Conservation (phyloP, 2,329 filamentous ascomycete species). For the Beauveria sp. region DNA sequence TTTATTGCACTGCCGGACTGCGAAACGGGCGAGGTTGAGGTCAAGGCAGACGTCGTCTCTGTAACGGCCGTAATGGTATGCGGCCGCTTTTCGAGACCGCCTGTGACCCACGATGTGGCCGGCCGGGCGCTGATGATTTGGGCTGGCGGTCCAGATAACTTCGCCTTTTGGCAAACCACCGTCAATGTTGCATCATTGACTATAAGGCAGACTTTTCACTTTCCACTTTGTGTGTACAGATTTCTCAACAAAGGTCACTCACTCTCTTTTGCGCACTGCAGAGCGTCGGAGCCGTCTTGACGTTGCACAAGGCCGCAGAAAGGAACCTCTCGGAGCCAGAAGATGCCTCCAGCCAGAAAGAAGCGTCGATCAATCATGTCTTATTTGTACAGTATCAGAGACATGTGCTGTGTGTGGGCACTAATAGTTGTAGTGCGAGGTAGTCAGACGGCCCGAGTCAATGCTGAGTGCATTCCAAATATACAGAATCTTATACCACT, state of each 20-base stretch:
- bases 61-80: neutral
- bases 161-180: neutral
- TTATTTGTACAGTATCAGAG: too few relatives aligned
- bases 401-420: too few relatives aligned
- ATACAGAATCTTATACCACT: too few relatives aligned
- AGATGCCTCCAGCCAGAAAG: too few relatives aligned
- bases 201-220: neutral
- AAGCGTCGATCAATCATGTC: too few relatives aligned
- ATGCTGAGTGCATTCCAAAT: too few relatives aligned
- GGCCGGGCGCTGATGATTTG: neutral
- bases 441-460: too few relatives aligned
- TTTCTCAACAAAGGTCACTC: neutral
- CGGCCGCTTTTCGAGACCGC: conserved; percentile 1
- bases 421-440: too few relatives aligned
- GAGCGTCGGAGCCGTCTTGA: neutral
- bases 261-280: too few relatives aligned
- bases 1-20: neutral
- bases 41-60: neutral
- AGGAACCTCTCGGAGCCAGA: neutral
- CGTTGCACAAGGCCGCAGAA: neutral
- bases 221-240: neutral
- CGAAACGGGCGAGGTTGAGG: conserved; percentile 7
- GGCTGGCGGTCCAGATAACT: neutral
- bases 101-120: neutral
- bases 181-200: neutral